Conservation (phyloP, 2,329 filamentous ascomycete species). For the Aspergillus hiratsukae region DNA sequence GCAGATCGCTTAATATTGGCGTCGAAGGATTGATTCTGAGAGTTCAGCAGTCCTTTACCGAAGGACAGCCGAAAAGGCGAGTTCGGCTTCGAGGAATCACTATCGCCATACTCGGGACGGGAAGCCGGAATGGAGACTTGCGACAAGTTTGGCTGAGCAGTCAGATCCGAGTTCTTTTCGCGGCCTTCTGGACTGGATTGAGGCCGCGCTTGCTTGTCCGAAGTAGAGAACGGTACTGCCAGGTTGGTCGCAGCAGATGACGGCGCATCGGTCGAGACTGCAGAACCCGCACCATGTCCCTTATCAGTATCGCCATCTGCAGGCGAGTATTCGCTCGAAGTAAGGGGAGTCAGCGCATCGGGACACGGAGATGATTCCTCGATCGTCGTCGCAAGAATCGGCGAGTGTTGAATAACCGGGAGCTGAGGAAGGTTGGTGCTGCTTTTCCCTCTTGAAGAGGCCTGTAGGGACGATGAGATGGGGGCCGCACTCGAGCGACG, state of each 20-base stretch:
- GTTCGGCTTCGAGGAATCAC: constrained; percentile 26
- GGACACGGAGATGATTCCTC: constrained; percentile 20
- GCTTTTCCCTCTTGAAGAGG: constrained; percentile 17
- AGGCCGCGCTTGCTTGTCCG: constrained; percentile 24
- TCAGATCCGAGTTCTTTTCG: constrained; percentile 17
- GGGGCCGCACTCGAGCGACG: constrained; percentile 32
- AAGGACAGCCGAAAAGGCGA: constrained; percentile 36
- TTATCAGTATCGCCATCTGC: constrained; percentile 22
- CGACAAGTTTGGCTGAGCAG: constrained; percentile 23
- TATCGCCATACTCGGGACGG: constrained; percentile 23
- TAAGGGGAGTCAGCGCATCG: constrained; percentile 14
- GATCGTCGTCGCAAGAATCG: constrained; percentile 24
- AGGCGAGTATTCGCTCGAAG: constrained; percentile 19
- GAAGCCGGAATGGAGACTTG: constrained; percentile 20
- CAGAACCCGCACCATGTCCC: constrained; percentile 14
- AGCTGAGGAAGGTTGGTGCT: constrained; percentile 29
- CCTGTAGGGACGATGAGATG: constrained; percentile 20
- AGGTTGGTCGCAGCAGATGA: constrained; percentile 27
- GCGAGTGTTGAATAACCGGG: constrained; percentile 27
- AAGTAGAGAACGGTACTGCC: constrained; percentile 21
- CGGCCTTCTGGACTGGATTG: constrained; percentile 30
- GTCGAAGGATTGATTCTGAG: constrained; percentile 20
- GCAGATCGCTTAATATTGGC: constrained; percentile 24
- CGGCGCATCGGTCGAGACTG: constrained; percentile 17
- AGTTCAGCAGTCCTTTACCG: constrained; percentile 25